Base-by-base conservation (phyloP, 2,329 filamentous ascomycete species). In the Zelopaecilomyces penicillatus region DNA sequence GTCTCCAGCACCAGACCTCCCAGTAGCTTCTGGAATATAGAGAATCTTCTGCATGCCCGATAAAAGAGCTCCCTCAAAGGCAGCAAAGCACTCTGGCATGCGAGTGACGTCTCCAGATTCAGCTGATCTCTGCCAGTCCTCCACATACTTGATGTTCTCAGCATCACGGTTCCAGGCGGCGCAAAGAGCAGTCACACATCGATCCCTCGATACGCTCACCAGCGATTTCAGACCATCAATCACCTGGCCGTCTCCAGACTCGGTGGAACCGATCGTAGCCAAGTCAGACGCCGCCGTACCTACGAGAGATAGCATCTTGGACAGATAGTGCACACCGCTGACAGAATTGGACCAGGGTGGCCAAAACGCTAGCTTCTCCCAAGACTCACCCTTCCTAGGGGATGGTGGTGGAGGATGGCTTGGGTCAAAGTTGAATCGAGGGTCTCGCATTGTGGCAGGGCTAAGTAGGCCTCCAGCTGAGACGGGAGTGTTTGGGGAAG, bases 321-420 rank as follows among this genome's bases (percentile, higher is more conserved):
- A 82, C 5, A 98, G 74, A 58, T 95, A 96, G 61, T 95, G 80
- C 2, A 91, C 87, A n/a, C 87, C 91, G 47, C 89, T 94, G 27
- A 97, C 70, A 0, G 90, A 90, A 59, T 96, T 97, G 2, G 89
- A 86, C 67, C 86, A 84, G 0, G 91, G 93, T 4, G 91, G 90
- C 90, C 91, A 97, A 64, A 97, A 98, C 0, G 90, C 91, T 63
- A 93, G 80, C 67, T 91, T 85, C 59, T 97, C 93, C 88, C 89
- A 97, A 0, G 83, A 70, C 55, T 95, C 88, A 5, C 90, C 91
- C 37, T 78, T 78, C 54, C 76, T 86, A 0, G 88, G 87, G 0
- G 85, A 87, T 1, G 83, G 82, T 8, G 82, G 80, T 2, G 88
- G 90, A 3, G 87, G 70, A 50, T 86, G 89, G 57, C 78, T 84